Evolutionary conservation across 148 eudicot species (phyloP).

Genomic region (Simmondsia chinensis): DNA sequence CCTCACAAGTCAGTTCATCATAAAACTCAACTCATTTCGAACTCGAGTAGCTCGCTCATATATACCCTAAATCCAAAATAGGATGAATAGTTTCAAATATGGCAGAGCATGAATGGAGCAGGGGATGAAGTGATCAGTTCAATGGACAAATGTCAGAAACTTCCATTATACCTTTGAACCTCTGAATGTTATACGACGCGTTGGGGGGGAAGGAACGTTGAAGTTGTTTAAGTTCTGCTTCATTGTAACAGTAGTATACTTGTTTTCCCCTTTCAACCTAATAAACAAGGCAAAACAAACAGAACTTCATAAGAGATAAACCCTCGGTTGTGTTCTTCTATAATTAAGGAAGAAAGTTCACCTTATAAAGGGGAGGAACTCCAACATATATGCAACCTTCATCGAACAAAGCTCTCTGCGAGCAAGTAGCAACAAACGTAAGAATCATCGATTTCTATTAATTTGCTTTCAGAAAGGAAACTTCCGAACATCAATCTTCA

Average conservation of each 20-base stretch:
- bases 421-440: conserved; percentile 2
- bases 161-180: conserved; percentile 68
- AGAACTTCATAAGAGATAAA: background rate
- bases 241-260: conserved; percentile 69
- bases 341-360: conserved; percentile 15
- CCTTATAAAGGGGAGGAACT: conserved; percentile 97
- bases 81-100: too few species aligned
- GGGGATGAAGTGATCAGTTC: too few species aligned
- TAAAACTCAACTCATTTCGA: too few species aligned
- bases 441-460: background rate
- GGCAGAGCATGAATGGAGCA: too few species aligned
- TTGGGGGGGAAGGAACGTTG: conserved; percentile 67
- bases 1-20: too few species aligned
- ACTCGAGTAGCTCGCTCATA: too few species aligned
- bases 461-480: background rate
- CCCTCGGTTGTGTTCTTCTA: background rate
- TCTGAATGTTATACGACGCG: conserved; percentile 89
- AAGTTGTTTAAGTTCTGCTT: conserved; percentile 55
- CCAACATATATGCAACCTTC: conserved; percentile 95
- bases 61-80: too few species aligned
- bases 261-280: conserved; percentile 96
- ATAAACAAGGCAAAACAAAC: conserved; percentile 5
- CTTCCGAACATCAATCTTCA: background rate
- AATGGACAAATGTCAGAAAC: background rate
- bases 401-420: conserved; percentile 93